A percentile compares a stretch with the other conserved stretches of the same genome.
phyloP scores from a whole-genome alignment of 306 rosid species.

The Acacia confusa region DNA sequence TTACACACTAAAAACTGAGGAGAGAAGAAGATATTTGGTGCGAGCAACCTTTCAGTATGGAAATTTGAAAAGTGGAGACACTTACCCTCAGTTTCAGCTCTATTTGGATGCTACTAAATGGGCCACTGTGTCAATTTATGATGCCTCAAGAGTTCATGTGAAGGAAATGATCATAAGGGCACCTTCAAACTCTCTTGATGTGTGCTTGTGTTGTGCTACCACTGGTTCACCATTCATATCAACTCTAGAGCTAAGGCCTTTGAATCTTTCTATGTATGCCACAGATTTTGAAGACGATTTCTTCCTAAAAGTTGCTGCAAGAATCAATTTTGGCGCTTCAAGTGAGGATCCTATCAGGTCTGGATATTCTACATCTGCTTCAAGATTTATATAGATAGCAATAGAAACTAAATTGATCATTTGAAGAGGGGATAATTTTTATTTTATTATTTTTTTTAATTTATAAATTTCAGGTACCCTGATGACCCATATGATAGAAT shows the following conservation, averaged over 20 bases:
- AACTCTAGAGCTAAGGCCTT: slow-evolving; percentile 84
- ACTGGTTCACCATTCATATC: slow-evolving; percentile 93
- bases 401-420: neutral
- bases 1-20: slow-evolving; percentile 63
- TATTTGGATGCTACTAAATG: slow-evolving; percentile 85
- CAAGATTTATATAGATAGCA: neutral
- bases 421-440: slow-evolving; percentile 14
- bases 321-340: slow-evolving; percentile 87
- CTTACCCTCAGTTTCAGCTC: slow-evolving; percentile 88
- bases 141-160: slow-evolving; percentile 75
- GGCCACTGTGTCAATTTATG: slow-evolving; percentile 79
- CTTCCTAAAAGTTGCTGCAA: slow-evolving; percentile 87
- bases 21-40: slow-evolving; percentile 76
- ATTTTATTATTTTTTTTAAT: neutral
- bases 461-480: slow-evolving; percentile 67
- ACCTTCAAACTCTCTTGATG: slow-evolving; percentile 66
- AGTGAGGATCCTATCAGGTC: slow-evolving; percentile 71
- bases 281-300: slow-evolving; percentile 83
- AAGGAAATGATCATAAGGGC: slow-evolving; percentile 88
- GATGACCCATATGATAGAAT: slow-evolving; percentile 98
- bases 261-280: slow-evolving; percentile 92
- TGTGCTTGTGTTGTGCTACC: slow-evolving; percentile 87
- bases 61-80: slow-evolving; percentile 67
- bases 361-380: slow-evolving; percentile 8
- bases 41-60: slow-evolving; percentile 90